Evolutionary conservation across 1,284 basidiomycete genomes (phyloP), one percentile per base, ranked within the genome.

Genomic region (Apiotrichum porosum): DNA sequence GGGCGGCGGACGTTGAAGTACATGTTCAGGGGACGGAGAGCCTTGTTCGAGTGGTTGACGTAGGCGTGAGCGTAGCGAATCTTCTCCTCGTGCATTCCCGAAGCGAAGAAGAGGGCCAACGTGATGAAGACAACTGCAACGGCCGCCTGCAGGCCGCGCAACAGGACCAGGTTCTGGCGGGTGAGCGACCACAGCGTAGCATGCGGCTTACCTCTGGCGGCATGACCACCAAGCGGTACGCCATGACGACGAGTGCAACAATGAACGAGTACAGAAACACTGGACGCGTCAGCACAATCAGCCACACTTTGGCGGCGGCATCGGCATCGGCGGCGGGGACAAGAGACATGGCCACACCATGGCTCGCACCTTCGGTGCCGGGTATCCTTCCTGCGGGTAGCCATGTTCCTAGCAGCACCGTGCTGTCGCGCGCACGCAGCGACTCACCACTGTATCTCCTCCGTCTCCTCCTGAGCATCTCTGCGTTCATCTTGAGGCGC

Each of bases 61-160:
- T 97, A 98, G 76, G 86, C 85, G 75, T 97, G 92, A 9, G 94
- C 92, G 65, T 97, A 97, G 1, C 83, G 85, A 59, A 98, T 95
- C 76, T 94, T 92, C 72, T 97, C 93, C 9, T 86, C 80, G 65
- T 97, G 97, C 81, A 95, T 86, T 9, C 94, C 94, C 60, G 87
- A 93, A 2, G 91, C 90, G 68, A 97, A 97, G 79, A 98, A 97
- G 32, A 98, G 80, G 26, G 88, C 82, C 9, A 97, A 81, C 1
- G 91, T 95, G 12, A 90, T 93, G 49, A 88, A 81, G 22, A 28
- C 82, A 36, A 94, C 87, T 51, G 91, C 86, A 13, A 92, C 76
- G 39, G 89, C 72, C 3, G 85, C 88, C 36, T 82, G 84, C 14
- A 69, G 47, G 0, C 60, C 63, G 21, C 68, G 55, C 17, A 69